Conservation (phyloP, 2,329 filamentous ascomycete species). For the Hymenoscyphus salicellus region DNA sequence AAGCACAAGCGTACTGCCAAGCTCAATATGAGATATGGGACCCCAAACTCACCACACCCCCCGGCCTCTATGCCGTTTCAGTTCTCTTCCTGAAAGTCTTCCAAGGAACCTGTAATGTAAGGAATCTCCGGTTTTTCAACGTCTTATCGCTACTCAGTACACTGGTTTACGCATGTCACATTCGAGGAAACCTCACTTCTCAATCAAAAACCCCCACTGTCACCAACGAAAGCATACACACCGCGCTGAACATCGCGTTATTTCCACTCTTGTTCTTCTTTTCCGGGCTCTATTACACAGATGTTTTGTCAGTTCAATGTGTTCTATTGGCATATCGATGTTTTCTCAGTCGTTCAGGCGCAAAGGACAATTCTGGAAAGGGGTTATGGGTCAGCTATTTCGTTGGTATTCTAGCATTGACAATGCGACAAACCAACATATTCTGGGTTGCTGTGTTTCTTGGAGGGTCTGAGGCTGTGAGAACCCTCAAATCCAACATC, state of each 20-base stretch:
- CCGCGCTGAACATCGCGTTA: conserved; percentile 73
- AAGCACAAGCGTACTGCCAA: conserved; percentile 82
- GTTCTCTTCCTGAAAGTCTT: conserved; percentile 39
- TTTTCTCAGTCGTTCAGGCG: conserved; percentile 42
- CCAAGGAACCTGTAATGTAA: conserved; percentile 39
- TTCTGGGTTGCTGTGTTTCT: conserved; percentile 88
- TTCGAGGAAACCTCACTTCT: conserved; percentile 26
- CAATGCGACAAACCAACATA: conserved; percentile 91
- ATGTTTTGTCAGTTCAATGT: conserved; percentile 74
- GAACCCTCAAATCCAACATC: conserved; percentile 47
- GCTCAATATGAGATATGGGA: conserved; percentile 80
- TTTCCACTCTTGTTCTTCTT: conserved; percentile 97
- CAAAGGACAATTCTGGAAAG: conserved; percentile 16
- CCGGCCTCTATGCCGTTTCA: conserved; percentile 54
- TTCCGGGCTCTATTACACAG: conserved; percentile 91
- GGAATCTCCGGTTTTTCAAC: conserved; percentile 50
- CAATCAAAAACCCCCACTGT: conserved; percentile 10
- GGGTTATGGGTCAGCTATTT: conserved; percentile 39
- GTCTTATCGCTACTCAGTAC: conserved; percentile 44
- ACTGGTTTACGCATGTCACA: conserved; percentile 33
- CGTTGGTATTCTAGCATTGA: conserved; percentile 63
- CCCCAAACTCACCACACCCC: conserved; percentile 94
- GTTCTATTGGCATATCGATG: conserved; percentile 69
- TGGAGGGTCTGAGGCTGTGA: conserved; percentile 57
- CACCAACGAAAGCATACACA: conserved; percentile 44